Base-by-base conservation (phyloP, 1,139 yeast species). In the Suhomyces wounanorum region DNA sequence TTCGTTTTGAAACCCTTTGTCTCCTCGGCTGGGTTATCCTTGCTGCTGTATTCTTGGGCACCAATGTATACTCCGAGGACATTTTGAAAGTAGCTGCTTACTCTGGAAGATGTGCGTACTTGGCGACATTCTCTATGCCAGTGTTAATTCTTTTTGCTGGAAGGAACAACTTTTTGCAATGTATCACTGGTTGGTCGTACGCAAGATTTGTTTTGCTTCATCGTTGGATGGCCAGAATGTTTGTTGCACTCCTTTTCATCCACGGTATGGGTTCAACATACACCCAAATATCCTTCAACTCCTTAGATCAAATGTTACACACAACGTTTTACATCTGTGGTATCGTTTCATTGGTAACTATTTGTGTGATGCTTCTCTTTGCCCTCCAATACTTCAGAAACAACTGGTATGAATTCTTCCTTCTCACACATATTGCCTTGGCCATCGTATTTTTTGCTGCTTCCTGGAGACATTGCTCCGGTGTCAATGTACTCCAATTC, bases 1-100 rank as follows among this genome's bases (percentile, higher is more conserved):
- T 91, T 0, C 75, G 95, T 52, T 68, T 80, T 53, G 95, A 87
- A 64, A 45, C 62, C 8, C 48, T 65, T 11, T 52, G 62, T 43
- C 52, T 56, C 3, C 67, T 85, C 16, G 55, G 68, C 10, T 69
- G 79, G 9, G 85, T 80, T 10, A 61, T 74, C 2, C 64, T 85
- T 51, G 72, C 77, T 40, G 52, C 78, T 10, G 69, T 81, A 18
- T 69, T 81, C 44, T 55, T 70, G 50, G 66, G 73, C 14, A 65
- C 75, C 35, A 70, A 76, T 43, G 81, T 73, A 69, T 64, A 63
- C 51, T 68, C 68, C 23, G 72, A n/a, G n/a, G 73, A 52, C 59
- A 57, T 26, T 51, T 66, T 50, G 64, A 63, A n/a, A 28, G 45
- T 75, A 78, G 77, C 60, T 67, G 45, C 31, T 23, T 51, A 14